Conservation (phyloP, 352 stramenopile genomes). For the Globisporangium abappressorium region DNA sequence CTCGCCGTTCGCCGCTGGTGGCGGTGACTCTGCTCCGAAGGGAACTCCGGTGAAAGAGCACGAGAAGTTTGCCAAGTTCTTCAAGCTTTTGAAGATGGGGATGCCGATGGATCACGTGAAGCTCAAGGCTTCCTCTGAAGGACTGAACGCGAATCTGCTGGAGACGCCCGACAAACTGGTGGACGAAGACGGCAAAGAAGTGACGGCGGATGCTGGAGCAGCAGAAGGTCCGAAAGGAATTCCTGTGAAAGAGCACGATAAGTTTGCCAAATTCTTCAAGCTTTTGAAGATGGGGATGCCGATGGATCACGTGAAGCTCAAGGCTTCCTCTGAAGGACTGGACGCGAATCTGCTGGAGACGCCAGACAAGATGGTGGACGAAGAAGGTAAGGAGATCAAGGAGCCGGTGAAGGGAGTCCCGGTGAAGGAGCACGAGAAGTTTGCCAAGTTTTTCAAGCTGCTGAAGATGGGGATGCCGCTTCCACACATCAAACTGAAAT, state of each 20-base stretch:
- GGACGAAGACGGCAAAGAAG: conserved; percentile 48
- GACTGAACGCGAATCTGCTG: conserved; percentile 47
- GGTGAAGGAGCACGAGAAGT: conserved; percentile 89
- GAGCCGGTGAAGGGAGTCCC: conserved; percentile 29
- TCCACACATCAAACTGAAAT: conserved; percentile 90
- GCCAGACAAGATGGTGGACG: conserved; percentile 58
- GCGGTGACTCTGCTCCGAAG: conserved; percentile 11
- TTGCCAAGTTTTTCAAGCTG: conserved; percentile 95
- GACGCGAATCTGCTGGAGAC: conserved; percentile 55
- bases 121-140: conserved; percentile 70
- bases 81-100: conserved; percentile 91
- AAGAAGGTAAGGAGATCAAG: conserved; percentile 47
- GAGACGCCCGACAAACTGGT: conserved; percentile 60
- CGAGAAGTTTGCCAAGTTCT: conserved; percentile 92
- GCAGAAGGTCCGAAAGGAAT: conserved; percentile 24
- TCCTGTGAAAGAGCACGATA: conserved; percentile 84
- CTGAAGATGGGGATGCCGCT: conserved; percentile 85
- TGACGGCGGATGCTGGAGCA: conserved; percentile 2
- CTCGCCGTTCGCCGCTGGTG: conserved; percentile 9
- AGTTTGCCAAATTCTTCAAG: conserved; percentile 94
- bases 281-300: conserved; percentile 89
- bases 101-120: conserved; percentile 88
- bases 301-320: conserved; percentile 88
- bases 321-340: conserved; percentile 56
- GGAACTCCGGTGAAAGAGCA: conserved; percentile 78